phyloP scores from a whole-genome alignment of 495 filamentous ascomycete species.

The Neurospora sp. region DNA sequence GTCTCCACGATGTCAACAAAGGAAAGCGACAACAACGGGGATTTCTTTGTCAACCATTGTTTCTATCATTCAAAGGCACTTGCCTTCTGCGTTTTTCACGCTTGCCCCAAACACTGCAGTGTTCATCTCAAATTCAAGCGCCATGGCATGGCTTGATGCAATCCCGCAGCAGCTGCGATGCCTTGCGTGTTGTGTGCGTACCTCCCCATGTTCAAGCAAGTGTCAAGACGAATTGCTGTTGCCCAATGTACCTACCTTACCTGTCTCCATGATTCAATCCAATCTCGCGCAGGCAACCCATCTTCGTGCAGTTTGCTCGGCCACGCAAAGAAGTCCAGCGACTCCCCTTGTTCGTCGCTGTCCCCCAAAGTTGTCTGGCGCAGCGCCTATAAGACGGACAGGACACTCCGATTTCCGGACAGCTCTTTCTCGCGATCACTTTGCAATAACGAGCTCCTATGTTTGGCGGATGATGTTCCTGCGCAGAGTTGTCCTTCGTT shows the following conservation, averaged over 20 bases:
- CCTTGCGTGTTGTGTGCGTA: not conserved
- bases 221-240: not conserved
- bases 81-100: not conserved
- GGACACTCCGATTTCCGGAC: not conserved
- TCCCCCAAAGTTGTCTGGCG: not conserved
- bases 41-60: not conserved
- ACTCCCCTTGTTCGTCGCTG: not conserved
- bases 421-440: rapidly evolving
- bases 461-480: not conserved
- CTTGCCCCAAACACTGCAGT: not conserved
- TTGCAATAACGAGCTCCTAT: not conserved
- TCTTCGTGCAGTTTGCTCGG: not conserved
- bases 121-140: not conserved
- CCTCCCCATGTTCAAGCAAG: no score
- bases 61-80: not conserved
- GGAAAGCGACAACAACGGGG: not conserved
- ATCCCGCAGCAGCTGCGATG: not conserved
- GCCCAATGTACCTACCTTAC: not conserved
- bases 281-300: not conserved
- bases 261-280: not conserved
- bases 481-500: not conserved
- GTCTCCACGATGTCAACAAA: not conserved
- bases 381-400: not conserved
- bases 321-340: not conserved
- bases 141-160: not conserved